Evolutionary conservation across 495 filamentous ascomycete genomes (phyloP).

Genomic region (Penicillium coprophilum): DNA sequence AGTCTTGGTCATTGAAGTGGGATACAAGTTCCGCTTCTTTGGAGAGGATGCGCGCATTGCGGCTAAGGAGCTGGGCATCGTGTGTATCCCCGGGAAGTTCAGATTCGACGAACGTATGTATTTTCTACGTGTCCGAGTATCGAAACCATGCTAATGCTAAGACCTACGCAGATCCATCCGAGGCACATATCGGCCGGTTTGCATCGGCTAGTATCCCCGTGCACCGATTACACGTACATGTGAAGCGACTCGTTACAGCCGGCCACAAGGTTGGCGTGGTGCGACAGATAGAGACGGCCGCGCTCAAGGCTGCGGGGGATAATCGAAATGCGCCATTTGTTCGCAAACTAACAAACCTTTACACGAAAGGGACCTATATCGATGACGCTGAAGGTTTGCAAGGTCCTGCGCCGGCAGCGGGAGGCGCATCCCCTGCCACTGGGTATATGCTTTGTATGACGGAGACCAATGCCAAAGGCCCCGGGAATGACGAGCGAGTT

Average conservation of each 20-base stretch:
- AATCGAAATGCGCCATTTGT: slow-evolving; percentile 92
- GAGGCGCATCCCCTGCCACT: slow-evolving; percentile 66
- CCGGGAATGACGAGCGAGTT: slow-evolving; percentile 89
- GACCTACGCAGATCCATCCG: slow-evolving; percentile 62
- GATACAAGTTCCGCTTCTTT: slow-evolving; percentile 97
- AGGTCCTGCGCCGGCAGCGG: slow-evolving; percentile 43
- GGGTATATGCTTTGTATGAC: slow-evolving; percentile 94
- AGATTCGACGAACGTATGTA: slow-evolving; percentile 83
- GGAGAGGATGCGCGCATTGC: slow-evolving; percentile 94
- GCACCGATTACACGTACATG: slow-evolving; percentile 89
- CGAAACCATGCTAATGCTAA: slow-evolving; percentile 5
- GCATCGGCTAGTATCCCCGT: slow-evolving; percentile 95
- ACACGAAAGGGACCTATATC: slow-evolving; percentile 98
- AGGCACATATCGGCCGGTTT: slow-evolving; percentile 90
- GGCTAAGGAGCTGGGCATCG: slow-evolving; percentile 88
- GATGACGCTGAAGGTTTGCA: slow-evolving; percentile 88
- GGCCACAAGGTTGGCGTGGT: slow-evolving; percentile 97
- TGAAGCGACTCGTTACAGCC: slow-evolving; percentile 86
- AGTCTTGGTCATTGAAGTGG: slow-evolving; percentile 85
- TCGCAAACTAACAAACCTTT: slow-evolving; percentile 91
- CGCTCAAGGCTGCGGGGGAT: slow-evolving; percentile 92
- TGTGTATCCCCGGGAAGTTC: slow-evolving; percentile 95
- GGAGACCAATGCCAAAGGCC: slow-evolving; percentile 80
- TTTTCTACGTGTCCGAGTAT: not conserved
- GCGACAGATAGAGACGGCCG: slow-evolving; percentile 96